These are phyloP conservation scores for Wallacemonas collosoma DNA, from an alignment of 208 protist species.

Conservation along the genomic window DNA sequence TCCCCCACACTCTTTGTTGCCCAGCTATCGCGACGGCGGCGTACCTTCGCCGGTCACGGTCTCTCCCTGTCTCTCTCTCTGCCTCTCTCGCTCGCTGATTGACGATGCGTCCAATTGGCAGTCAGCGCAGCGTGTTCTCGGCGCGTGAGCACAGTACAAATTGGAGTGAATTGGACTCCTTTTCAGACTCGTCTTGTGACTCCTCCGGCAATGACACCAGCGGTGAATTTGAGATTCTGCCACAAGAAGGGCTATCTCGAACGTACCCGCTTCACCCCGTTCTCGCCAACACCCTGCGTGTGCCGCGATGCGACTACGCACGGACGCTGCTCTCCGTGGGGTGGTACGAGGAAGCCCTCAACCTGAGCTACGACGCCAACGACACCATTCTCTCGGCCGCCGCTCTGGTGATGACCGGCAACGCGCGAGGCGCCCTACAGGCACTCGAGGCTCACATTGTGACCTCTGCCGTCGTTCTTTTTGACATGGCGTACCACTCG, in stretches of 20 bases:
- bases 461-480: slow-evolving; percentile 44
- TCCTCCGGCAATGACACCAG: not conserved
- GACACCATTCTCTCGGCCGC: slow-evolving; percentile 63
- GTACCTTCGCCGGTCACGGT: too few relatives aligned
- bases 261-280: slow-evolving; percentile 6
- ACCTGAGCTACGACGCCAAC: slow-evolving; percentile 43
- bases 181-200: not conserved
- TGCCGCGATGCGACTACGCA: slow-evolving; percentile 26
- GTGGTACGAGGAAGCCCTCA: slow-evolving; percentile 46
- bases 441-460: slow-evolving; percentile 72
- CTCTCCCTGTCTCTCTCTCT: too few relatives aligned
- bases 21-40: too few relatives aligned
- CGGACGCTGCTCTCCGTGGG: slow-evolving; percentile 55
- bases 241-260: not conserved
- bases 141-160: slow-evolving; percentile 15
- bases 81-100: not conserved
- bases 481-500: slow-evolving; percentile 23
- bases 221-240: not conserved
- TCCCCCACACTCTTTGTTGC: not conserved
- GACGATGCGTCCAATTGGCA: not conserved
- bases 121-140: slow-evolving; percentile 9
- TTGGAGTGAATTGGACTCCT: not conserved
- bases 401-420: slow-evolving; percentile 45
- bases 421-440: slow-evolving; percentile 37
- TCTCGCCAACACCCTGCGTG: not conserved